A percentile compares a stretch with the other conserved stretches of the same genome.
phyloP scores from a whole-genome alignment of 1,139 yeast species.

The Diutina neorugosa region DNA sequence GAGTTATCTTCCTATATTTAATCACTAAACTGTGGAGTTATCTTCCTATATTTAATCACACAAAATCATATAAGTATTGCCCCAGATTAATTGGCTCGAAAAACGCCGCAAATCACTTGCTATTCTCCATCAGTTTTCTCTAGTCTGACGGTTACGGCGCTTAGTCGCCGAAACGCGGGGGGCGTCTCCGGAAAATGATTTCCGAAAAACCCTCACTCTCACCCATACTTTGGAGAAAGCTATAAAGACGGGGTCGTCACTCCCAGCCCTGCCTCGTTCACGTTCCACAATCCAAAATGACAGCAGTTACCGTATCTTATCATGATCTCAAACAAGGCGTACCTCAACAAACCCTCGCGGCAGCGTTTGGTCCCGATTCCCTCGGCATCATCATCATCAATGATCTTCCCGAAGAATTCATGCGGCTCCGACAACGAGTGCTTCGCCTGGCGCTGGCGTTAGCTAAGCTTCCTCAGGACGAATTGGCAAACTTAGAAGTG shows the following conservation, averaged over 20 bases:
- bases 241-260: no score
- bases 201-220: background rate
- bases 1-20: no score
- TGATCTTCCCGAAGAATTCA: conserved; percentile 28
- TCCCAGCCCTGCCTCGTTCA: no score
- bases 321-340: conserved; percentile 23
- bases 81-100: no score
- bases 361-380: conserved; percentile 48
- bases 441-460: conserved; percentile 32
- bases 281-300: background rate
- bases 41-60: no score
- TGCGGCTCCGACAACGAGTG: conserved; percentile 28
- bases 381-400: conserved; percentile 41
- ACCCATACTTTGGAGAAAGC: no score
- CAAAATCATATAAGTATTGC: no score
- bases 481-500: conserved; percentile 28
- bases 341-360: conserved; percentile 18
- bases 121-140: no score
- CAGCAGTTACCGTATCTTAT: conserved; percentile 21
- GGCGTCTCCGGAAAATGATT: background rate
- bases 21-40: no score
- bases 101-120: no score
- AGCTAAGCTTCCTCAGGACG: conserved; percentile 26
- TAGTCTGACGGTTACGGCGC: no score
- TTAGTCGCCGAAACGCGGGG: background rate